Evolutionary conservation across 2,329 filamentous ascomycete species (phyloP).

Genomic region (Fusarium vanettenii): DNA sequence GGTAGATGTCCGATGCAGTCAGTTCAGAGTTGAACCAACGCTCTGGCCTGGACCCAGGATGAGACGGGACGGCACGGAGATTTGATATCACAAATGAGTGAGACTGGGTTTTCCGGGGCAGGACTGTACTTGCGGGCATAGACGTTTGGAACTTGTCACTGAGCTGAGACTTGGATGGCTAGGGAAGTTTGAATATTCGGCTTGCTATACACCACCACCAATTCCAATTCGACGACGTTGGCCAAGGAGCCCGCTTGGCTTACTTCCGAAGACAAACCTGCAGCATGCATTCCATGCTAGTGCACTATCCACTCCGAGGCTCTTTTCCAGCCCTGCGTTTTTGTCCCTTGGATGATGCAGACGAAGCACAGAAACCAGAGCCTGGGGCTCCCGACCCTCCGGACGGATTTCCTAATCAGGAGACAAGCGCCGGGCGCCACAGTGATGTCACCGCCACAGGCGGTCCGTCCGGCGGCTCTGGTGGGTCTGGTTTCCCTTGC

Average conservation of each 20-base stretch:
- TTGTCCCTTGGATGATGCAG: background rate
- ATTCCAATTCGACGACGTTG: background rate
- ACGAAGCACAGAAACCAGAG: background rate
- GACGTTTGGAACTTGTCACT: background rate
- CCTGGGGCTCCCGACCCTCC: conserved; percentile 2
- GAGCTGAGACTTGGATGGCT: background rate
- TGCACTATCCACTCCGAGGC: background rate
- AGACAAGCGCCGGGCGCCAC: conserved; percentile 7
- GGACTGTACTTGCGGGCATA: background rate
- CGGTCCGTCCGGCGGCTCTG: conserved; percentile 28
- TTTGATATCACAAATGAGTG: background rate
- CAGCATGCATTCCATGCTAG: background rate
- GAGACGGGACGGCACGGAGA: background rate
- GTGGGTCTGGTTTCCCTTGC: conserved; percentile 20
- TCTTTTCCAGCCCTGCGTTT: background rate
- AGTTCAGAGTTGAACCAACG: background rate
- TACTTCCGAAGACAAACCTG: background rate
- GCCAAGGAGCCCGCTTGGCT: background rate
- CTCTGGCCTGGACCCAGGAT: background rate
- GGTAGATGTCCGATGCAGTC: conserved; percentile 2
- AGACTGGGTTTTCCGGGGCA: background rate
- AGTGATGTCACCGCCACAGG: conserved; percentile 18
- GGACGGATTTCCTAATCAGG: conserved; percentile 25
- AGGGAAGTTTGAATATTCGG: background rate
- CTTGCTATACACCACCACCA: background rate